phyloP scores from a whole-genome alignment of 1,139 yeast genomes.

The Cylindricascospora bacillispora region DNA sequence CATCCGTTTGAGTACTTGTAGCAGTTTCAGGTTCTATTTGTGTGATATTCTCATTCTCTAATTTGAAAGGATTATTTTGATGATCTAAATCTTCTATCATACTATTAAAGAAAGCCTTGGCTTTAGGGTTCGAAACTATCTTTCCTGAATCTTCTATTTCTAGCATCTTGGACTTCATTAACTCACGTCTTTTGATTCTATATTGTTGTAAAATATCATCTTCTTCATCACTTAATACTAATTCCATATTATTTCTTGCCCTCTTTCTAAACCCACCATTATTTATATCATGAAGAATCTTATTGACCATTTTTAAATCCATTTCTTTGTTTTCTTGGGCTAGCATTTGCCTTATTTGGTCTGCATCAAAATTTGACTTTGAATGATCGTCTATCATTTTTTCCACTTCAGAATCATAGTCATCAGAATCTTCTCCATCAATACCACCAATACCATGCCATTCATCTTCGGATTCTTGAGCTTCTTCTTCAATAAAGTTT shows the following conservation, averaged over 20 bases:
- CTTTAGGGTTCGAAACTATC: conserved; percentile 41
- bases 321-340: conserved; percentile 56
- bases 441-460: conserved; percentile 85
- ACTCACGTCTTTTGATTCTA: conserved; percentile 36
- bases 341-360: conserved; percentile 46
- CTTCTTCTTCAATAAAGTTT: conserved; percentile 42
- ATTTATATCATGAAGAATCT: conserved; percentile 67
- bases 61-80: conserved; percentile 12
- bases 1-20: conserved; percentile 7
- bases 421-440: conserved; percentile 58
- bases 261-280: conserved; percentile 70
- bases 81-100: conserved; percentile 41
- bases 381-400: conserved; percentile 67
- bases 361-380: conserved; percentile 45
- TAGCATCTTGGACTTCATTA: conserved; percentile 42
- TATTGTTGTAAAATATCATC: conserved; percentile 41
- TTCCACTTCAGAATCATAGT: conserved; percentile 67
- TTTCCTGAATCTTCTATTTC: conserved; percentile 37
- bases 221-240: conserved; percentile 54
- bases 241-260: conserved; percentile 42
- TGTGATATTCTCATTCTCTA: conserved; percentile 8
- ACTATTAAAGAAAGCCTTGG: conserved; percentile 62
- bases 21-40: conserved; percentile 11
- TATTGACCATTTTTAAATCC: conserved; percentile 61
- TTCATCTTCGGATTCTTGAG: conserved; percentile 94